Base-by-base conservation (phyloP, 495 filamentous ascomycete species). In the Talaromyces proteolyticus region DNA sequence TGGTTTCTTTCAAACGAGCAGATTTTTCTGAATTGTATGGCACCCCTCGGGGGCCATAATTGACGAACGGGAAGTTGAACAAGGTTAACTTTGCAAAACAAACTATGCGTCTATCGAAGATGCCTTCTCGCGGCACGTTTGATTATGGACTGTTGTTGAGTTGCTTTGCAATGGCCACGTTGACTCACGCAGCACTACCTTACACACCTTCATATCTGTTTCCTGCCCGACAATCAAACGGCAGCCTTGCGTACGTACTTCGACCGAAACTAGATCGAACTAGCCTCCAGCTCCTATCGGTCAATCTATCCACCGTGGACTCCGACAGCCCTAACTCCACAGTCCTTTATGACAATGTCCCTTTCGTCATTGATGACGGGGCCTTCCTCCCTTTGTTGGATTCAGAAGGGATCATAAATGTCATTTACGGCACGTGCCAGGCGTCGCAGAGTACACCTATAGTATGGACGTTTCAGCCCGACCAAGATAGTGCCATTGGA, bases 171-270 rank as follows among this genome's bases (percentile, higher is more conserved):
- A 47, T 38, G 40, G 49, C 26, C 52, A 52, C 50, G 44, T 58
- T 61, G 43, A 25, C 43, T 45, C 43, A 39, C 54, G 58, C 75
- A 49, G 63, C 71, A 19, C 70, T 89, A 20, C 88, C 88, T 24
- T 95, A 94, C 70, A 80, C 77, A 20, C 88, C 90, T 0, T 87
- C 90, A 0, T 77, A 73, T 19, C 74, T 91, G 17, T 68, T 79
- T 41, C 70, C 88, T 25, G 69, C 84, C 4, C 60, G 65, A 24
- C 14, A 3, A 16, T 25, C 20, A n/a, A 69, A 76, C 37, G 73
- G 73, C 54, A 61, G 72, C 39, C 50, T 74, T 48, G 64, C 70
- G 26, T 92, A 91, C 60, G 70, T 91, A 49, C 77, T 92, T 51
- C 70, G 61, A 52, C 66, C 69, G 49, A 69, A 66, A 45, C 66